Conservation (phyloP, 495 filamentous ascomycete species). For the Friedmanniomyces simplex region DNA sequence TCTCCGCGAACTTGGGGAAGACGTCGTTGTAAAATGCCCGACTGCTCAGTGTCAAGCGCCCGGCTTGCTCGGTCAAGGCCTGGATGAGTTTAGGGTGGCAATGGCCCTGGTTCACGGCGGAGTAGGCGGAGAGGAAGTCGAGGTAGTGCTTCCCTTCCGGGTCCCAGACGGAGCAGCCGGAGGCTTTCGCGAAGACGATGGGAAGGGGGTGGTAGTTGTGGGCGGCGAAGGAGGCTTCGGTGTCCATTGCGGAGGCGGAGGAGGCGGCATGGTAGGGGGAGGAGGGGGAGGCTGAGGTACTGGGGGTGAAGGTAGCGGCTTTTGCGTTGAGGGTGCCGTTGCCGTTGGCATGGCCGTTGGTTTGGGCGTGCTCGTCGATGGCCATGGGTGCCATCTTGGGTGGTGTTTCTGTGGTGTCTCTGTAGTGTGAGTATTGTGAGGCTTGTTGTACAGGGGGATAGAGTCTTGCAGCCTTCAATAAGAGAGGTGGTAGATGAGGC, state of each 20-base stretch:
- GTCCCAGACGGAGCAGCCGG: slow-evolving; percentile 85
- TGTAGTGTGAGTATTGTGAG: too few species aligned
- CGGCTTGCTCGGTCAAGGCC: slow-evolving; percentile 81
- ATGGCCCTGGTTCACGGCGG: slow-evolving; percentile 96
- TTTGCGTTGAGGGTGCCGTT: slow-evolving; percentile 36
- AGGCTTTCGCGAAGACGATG: slow-evolving; percentile 57
- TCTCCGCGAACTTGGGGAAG: slow-evolving; percentile 91
- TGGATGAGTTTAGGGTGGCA: slow-evolving; percentile 93
- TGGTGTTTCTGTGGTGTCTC: not conserved
- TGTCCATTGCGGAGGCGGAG: slow-evolving; percentile 64
- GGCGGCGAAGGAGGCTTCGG: slow-evolving; percentile 76
- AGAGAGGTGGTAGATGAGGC: not conserved
- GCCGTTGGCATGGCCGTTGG: slow-evolving; percentile 21
- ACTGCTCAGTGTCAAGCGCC: slow-evolving; percentile 82
- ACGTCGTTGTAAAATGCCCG: slow-evolving; percentile 99
- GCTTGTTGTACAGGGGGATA: too few species aligned
- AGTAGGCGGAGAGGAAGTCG: slow-evolving; percentile 96
- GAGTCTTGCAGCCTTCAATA: too few species aligned
- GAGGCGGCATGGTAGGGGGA: slow-evolving; percentile 68
- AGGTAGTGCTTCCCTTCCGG: slow-evolving; percentile 95
- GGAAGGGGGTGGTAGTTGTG: slow-evolving; percentile 99
- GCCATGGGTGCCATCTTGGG: slow-evolving; percentile 43
- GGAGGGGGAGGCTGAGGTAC: slow-evolving; percentile 29
- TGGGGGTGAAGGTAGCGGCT: slow-evolving; percentile 43
- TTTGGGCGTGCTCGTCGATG: slow-evolving; percentile 32